Evolutionary conservation across 225 moss, liverwort and hornwort species (phyloP), one percentile per base, ranked within the genome.

Genomic region (Thuidium tamariscinum): DNA sequence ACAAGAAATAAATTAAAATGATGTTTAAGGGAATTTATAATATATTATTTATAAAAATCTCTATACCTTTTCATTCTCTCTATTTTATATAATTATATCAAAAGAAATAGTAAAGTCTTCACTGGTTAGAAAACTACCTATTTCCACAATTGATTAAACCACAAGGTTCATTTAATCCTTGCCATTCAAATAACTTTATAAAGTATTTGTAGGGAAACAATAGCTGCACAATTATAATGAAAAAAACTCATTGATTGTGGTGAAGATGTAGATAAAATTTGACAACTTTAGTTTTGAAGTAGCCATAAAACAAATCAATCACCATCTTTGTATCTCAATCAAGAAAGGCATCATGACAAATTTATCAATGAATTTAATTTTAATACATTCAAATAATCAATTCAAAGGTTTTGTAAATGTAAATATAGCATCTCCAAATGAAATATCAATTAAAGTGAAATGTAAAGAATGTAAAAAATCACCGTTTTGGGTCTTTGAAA

Each of bases 61-160:
- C 19, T 5, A 59, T 29, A 61, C 9, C 2, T 39, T 23, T 39
- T 21, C 7, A 12, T 29, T 12, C 3, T 5, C 0, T 42, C 2
- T 48, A 64, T 46, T 64, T 2, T 34, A 49, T 11, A 42, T 11
- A 12, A 26, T 27, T 59, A 36, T 42, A 27, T 25, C 11, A 36
- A 30, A 77, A 11, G 3, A 20, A 3, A 67, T 36, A 57, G 20
- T 13, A 0, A 73, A 32, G 6, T 7, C 39, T 51, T 44, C 1
- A 69, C 62, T 65, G 29, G 2, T 46, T 54, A 6, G 2, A 56
- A 57, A 46, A 32, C 46, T 91, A 97, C 97, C 99, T 99, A 62
- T 99, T 99, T 48, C 99, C 99, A 18, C 99, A 99, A 89, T 99
- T 99, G 29, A 99, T 87, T 39, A 99, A 85, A 32, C 99, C 99